Evolutionary conservation across 306 rosid species (phyloP).

Genomic region (Trifolium subterraneum): DNA sequence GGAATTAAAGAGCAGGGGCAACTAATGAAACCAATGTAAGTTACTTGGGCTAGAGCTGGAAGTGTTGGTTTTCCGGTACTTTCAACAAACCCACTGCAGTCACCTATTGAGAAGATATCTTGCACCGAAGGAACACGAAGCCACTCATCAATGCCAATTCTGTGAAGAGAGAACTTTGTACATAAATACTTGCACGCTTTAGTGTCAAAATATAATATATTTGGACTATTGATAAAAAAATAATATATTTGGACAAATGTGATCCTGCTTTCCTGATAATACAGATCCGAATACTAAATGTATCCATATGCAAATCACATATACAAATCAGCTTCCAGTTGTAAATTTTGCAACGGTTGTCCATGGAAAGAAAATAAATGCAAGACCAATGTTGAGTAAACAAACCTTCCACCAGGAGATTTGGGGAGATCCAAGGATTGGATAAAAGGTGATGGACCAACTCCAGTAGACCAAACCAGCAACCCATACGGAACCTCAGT

Average conservation of each 20-base stretch:
- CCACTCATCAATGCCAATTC: constrained; percentile 97
- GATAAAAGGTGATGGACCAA: constrained; percentile 85
- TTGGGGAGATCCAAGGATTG: constrained; percentile 71
- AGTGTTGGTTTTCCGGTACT: constrained; percentile 84
- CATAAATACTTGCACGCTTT: background rate
- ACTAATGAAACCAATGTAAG: constrained; percentile 27
- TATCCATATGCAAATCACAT: constrained; percentile 12
- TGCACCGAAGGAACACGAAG: constrained; percentile 74
- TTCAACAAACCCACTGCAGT: constrained; percentile 91
- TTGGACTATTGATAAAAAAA: background rate
- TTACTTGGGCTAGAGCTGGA: constrained; percentile 96
- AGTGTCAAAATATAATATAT: constrained; percentile 1
- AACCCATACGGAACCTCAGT: constrained; percentile 94
- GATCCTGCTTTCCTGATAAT: constrained; percentile 15
- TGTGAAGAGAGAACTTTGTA: constrained; percentile 42
- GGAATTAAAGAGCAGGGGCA: constrained; percentile 20
- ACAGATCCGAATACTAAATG: constrained; percentile 1
- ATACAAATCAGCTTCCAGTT: constrained; percentile 14
- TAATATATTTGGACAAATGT: background rate
- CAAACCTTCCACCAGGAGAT: constrained; percentile 95
- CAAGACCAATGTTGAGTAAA: constrained; percentile 32
- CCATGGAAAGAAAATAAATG: constrained; percentile 27
- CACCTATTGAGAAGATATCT: constrained; percentile 89
- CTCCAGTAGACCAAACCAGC: constrained; percentile 98
- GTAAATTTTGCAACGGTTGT: constrained; percentile 26